Evolutionary conservation across 2,329 filamentous ascomycete genomes (phyloP).

Genomic region (Stagonosporopsis cucurbitacearum): DNA sequence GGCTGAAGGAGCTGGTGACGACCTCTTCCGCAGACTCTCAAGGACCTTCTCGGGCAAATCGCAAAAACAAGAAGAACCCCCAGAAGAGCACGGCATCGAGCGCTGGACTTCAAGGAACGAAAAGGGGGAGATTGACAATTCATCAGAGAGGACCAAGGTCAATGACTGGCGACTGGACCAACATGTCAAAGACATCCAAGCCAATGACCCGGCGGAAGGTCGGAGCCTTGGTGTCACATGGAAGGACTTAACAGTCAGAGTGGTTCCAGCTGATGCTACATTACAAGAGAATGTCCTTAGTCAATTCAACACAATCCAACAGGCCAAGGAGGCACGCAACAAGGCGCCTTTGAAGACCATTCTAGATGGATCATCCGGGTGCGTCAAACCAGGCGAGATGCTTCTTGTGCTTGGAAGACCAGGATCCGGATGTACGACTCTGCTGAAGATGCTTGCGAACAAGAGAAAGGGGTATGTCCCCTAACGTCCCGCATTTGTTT

Average conservation of each 20-base stretch:
- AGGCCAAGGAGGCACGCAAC: conserved; percentile 55
- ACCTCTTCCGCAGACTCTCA: conserved; percentile 24
- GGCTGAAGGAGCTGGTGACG: conserved; percentile 20
- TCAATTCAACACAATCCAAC: conserved; percentile 55
- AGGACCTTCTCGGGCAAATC: conserved; percentile 29
- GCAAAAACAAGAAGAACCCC: conserved; percentile 16
- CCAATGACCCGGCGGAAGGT: conserved; percentile 24
- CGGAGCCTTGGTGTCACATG: conserved; percentile 23
- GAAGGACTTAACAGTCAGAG: conserved; percentile 27
- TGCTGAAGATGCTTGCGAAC: conserved; percentile 68
- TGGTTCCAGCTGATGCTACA: conserved; percentile 16
- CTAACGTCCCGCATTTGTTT: neutral
- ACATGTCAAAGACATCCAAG: conserved; percentile 26
- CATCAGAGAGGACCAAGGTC: conserved; percentile 27
- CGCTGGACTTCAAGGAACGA: conserved; percentile 14
- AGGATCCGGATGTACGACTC: conserved; percentile 57
- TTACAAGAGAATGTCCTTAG: conserved; percentile 29
- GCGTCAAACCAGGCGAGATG: conserved; percentile 74
- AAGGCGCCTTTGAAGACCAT: conserved; percentile 62
- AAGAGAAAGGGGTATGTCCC: conserved; percentile 61
- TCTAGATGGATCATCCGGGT: conserved; percentile 68
- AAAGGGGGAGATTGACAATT: conserved; percentile 6
- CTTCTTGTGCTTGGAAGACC: conserved; percentile 74
- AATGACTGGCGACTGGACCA: conserved; percentile 32
- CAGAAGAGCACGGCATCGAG: conserved; percentile 6